Conservation (phyloP, 371 early-diverging fungal genomes). For the Circinella umbellata region DNA sequence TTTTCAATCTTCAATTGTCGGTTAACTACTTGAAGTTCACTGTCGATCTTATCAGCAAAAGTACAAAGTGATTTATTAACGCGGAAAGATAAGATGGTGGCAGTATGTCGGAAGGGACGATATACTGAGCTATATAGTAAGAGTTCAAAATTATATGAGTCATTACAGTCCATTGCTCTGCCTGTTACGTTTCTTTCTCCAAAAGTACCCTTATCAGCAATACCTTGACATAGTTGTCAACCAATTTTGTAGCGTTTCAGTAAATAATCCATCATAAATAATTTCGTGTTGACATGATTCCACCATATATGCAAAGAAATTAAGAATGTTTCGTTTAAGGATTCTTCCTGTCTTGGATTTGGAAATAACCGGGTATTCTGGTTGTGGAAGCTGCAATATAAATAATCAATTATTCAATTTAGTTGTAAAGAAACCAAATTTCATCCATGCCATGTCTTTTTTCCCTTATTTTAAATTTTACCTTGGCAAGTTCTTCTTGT, state of each 20-base stretch:
- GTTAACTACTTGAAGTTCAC: slow-evolving; percentile 62
- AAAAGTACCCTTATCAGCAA: no score
- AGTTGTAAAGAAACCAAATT: no score
- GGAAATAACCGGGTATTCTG: slow-evolving; percentile 72
- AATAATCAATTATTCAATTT: background rate
- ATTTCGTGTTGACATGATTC: slow-evolving; percentile 63
- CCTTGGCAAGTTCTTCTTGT: slow-evolving; percentile 48
- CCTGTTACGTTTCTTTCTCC: no score
- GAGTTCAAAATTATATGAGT: no score
- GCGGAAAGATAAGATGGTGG: slow-evolving; percentile 72
- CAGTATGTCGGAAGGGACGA: slow-evolving; percentile 91
- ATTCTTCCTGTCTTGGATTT: slow-evolving; percentile 62
- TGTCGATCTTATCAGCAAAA: slow-evolving; percentile 58
- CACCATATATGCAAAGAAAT: slow-evolving; percentile 66
- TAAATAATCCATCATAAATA: slow-evolving; percentile 64
- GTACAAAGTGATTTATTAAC: slow-evolving; percentile 64
- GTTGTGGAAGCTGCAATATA: slow-evolving; percentile 46
- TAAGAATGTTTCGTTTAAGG: slow-evolving; percentile 59
- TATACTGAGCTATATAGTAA: slow-evolving; percentile 63
- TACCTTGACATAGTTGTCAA: slow-evolving; percentile 59
- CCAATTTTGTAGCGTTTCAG: slow-evolving; percentile 60
- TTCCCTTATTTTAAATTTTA: slow-evolving; percentile 1
- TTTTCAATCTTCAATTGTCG: slow-evolving; percentile 63
- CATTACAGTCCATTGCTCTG: no score
- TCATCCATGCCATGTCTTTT: no score